A percentile compares a stretch with the other conserved stretches of the same genome.
Evolutionary conservation across 495 filamentous ascomycete genomes (phyloP).

Genomic region (Aspergillus taichungensis): DNA sequence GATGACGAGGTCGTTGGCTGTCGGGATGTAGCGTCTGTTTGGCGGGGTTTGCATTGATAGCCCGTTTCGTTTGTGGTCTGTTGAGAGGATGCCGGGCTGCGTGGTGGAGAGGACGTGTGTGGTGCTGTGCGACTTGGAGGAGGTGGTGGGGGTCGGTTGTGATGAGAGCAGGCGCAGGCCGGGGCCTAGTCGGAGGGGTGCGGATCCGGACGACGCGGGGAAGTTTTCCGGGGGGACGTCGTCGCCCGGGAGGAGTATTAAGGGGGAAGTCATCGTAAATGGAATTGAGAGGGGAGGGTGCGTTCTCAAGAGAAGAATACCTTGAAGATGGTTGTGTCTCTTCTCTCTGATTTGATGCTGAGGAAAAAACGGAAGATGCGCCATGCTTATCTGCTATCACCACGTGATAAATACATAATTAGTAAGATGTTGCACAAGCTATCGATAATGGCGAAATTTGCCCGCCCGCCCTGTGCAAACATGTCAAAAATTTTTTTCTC

Average conservation of each 20-base stretch:
- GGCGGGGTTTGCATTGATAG: conserved; percentile 29
- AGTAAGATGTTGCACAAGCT: conserved; percentile 21
- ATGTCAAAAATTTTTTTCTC: conserved; percentile 19
- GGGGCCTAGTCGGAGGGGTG: conserved; percentile 73
- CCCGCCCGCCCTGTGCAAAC: conserved; percentile 13
- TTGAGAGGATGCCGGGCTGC: conserved; percentile 68
- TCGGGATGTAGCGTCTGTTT: conserved; percentile 65
- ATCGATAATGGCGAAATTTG: conserved; percentile 38
- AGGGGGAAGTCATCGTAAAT: conserved; percentile 34
- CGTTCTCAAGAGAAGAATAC: not conserved
- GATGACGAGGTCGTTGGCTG: conserved; percentile 71
- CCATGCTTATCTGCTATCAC: conserved; percentile 14
- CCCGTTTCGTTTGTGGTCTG: conserved; percentile 64
- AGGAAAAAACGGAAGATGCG: too few relatives aligned
- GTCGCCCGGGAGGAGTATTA: conserved; percentile 72
- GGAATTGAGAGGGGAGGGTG: not conserved
- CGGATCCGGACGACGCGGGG: conserved; percentile 50
- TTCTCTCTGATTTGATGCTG: too few relatives aligned
- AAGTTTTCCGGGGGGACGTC: conserved; percentile 49
- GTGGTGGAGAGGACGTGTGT: conserved; percentile 55
- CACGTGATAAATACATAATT: conserved; percentile 9
- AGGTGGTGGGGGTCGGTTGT: conserved; percentile 10
- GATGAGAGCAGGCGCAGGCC: conserved; percentile 53
- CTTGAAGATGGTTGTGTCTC: too few relatives aligned
- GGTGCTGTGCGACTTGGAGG: conserved; percentile 11